Evolutionary conservation across 2,329 filamentous ascomycete genomes (phyloP), one percentile per base, ranked within the genome.

Genomic region (Pseudocercospora eumusae): DNA sequence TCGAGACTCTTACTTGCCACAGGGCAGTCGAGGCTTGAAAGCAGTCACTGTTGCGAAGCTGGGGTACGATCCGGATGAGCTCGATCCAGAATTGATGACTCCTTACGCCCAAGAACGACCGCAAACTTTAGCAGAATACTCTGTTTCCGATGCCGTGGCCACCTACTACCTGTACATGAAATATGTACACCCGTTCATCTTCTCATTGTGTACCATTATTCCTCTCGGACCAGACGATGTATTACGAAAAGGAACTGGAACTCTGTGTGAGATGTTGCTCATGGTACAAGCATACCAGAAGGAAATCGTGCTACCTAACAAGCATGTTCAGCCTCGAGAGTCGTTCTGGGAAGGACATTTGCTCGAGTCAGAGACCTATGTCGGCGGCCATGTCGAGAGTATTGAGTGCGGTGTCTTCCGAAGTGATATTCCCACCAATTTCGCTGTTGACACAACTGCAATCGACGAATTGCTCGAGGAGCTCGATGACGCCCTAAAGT

Each of bases 101-200:
- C 92, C 91, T 4, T 84, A 88, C 69, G 95, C 95, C 15, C 87
- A 82, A 64, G 95, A 99, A 78, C 85, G 92, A 67, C 95, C 95
- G 0, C 95, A 99, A 75, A 96, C 92, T 0, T 82, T 99, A 56
- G 93, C 95, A 8, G 95, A 99, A 73, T 99, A 99, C 78, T 99
- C 96, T 0, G 95, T 99, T 49, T 99, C 96, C 71, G 96, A 99
- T 82, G 96, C 96, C 9, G 95, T 99, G 56, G 95, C 95, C 21
- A 99, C 95, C 0, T 99, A 99, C 75, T 99, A 99, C 74, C 81
- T 99, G 65, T 99, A 99, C 83, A 99, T 99, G 96, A 99, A 99
- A 88, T 99, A 99, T 76, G 91, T 99, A n/a, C 95, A 99, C 75
- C 95, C 95, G 3, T 99, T 99, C 81, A 95, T 99, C 75, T 99